Percentiles rank a stretch among this genome's conserved stretches.
These are phyloP conservation scores for Puccinia coronata DNA, from an alignment of 1,284 basidiomycete genomes.

Conservation along the genomic window DNA sequence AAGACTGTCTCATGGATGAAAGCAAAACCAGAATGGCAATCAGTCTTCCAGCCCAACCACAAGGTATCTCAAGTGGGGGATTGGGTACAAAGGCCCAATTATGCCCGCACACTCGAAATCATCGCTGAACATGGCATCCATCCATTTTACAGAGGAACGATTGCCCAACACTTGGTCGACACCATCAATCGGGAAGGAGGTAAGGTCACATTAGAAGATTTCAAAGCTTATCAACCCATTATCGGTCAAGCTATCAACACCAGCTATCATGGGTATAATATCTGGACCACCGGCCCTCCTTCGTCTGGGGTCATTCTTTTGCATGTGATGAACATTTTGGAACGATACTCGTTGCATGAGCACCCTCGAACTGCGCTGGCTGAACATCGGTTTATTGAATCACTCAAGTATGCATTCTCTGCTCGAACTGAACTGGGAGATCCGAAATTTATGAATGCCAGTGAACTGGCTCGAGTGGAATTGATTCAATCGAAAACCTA, in stretches of 20 bases:
- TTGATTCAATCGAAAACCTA: conserved; percentile 25
- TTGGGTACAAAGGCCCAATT: conserved; percentile 52
- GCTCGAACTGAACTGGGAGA: conserved; percentile 78
- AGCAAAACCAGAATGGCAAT: conserved; percentile 71
- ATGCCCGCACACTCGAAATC: conserved; percentile 54
- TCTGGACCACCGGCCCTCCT: conserved; percentile 82
- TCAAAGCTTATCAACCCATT: conserved; percentile 70
- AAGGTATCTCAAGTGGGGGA: conserved; percentile 50
- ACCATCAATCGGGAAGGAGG: conserved; percentile 75
- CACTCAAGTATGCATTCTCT: conserved; percentile 69
- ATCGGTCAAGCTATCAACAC: conserved; percentile 75
- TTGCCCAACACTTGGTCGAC: conserved; percentile 71
- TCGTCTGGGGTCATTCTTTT: conserved; percentile 77
- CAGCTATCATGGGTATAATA: conserved; percentile 70
- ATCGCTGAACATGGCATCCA: conserved; percentile 55
- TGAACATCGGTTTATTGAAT: conserved; percentile 73
- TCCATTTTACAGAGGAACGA: conserved; percentile 65
- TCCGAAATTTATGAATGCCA: conserved; percentile 58
- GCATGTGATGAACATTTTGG: conserved; percentile 77
- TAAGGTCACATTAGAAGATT: conserved; percentile 71
- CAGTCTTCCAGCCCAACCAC: conserved; percentile 31
- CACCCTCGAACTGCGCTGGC: conserved; percentile 66
- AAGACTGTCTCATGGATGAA: neutral
- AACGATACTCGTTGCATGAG: conserved; percentile 65
- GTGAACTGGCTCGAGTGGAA: conserved; percentile 6